Conservation (phyloP, 768 basidiomycete species). For the Tylopilus intermedius region DNA sequence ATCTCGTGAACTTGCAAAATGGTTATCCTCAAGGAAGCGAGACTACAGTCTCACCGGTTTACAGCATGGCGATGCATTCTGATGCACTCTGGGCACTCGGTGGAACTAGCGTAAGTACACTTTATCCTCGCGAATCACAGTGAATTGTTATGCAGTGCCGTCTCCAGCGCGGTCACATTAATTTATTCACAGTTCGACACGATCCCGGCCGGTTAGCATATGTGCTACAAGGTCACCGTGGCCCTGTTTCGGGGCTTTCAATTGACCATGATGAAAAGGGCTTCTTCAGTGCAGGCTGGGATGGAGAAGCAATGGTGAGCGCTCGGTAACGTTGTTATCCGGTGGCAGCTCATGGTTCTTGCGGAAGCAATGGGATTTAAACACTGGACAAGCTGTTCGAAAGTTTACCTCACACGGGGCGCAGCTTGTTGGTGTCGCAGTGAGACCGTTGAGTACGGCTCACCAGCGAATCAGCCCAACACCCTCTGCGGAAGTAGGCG, state of each 20-base stretch:
- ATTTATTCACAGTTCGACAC: constrained; percentile 89
- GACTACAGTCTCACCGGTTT: constrained; percentile 62
- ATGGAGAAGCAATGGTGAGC: constrained; percentile 78
- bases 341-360: constrained; percentile 6
- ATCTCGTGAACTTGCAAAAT: constrained; percentile 17
- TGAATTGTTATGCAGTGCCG: constrained; percentile 15
- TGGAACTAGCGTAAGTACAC: constrained; percentile 69
- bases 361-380: constrained; percentile 93
- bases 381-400: constrained; percentile 76
- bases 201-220: constrained; percentile 78
- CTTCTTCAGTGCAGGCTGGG: constrained; percentile 92
- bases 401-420: constrained; percentile 78
- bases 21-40: constrained; percentile 45
- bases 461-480: constrained; percentile 29
- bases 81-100: constrained; percentile 91
- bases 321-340: background rate
- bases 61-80: constrained; percentile 86
- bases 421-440: constrained; percentile 76
- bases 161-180: constrained; percentile 78
- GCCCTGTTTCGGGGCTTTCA: constrained; percentile 80
- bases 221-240: constrained; percentile 61
- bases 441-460: constrained; percentile 56
- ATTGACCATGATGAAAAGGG: constrained; percentile 79
- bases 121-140: constrained; percentile 14
- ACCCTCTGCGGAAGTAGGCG: constrained; percentile 23